Base-by-base conservation (phyloP, 257 asterid species). In the Striga asiatica region DNA sequence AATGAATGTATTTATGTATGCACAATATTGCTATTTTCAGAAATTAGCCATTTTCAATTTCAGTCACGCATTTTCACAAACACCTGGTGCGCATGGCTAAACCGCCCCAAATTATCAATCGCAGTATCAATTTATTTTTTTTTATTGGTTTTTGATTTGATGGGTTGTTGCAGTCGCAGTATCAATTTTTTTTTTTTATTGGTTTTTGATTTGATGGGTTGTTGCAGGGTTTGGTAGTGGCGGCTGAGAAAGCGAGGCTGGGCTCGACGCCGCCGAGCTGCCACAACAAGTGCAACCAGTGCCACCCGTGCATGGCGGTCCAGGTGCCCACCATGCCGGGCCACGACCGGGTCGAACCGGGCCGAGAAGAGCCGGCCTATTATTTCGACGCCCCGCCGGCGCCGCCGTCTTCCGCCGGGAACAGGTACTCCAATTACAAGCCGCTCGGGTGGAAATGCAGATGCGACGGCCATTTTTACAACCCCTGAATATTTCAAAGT, bases 181-280 rank as follows among this genome's bases (percentile, higher is more conserved):
- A n/a, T n/a, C 18, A 38, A 38, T 38, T 38, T 7, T 11, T 6
- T 38, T 38, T 38, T 38, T 38, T 12, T 38, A 2, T 38, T 35
- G n/a, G n/a, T 8, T n/a, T 38, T 38, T 2, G 5, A 5, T 43
- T 37, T 17, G 6, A 3, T 14, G 7, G 16, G 49, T 21, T 16
- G 13, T n/a, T 53, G 19, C n/a, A 88, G 97, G 94, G 69, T 42
- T 68, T 69, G 31, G 62, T 77, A 66, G 75, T 56, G 70, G 93
- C 73, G 64, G 89, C 74, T 63, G 95, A 84, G 34, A 92, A 88
- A 54, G 69, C 95, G 17, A 78, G 97, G 38, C 38, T 92, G 56
- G 98, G 98, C n/a, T 92, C 98, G 9, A 82, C 76, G 64, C 98
- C 98, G 38, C 98, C 98, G 59, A 88, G 88, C 38, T 92, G 98